These are phyloP conservation scores for Cicer bijugum DNA, from an alignment of 306 rosid genomes.

Conservation along the genomic window DNA sequence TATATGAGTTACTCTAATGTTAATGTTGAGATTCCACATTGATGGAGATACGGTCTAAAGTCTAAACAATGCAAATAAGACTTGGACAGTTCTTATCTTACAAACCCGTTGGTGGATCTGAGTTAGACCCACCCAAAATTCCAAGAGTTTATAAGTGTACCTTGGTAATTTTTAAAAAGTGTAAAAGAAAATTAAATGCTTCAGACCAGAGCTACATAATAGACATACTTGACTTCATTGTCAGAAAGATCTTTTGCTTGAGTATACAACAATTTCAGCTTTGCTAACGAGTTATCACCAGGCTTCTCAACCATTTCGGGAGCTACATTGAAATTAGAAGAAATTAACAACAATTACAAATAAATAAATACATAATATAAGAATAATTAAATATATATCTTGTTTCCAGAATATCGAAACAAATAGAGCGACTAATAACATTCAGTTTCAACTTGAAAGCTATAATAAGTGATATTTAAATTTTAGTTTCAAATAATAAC, in stretches of 20 bases:
- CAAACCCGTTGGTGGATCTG: background rate
- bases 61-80: background rate
- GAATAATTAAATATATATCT: constrained; percentile 21
- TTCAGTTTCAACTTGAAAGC: background rate
- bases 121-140: background rate
- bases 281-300: constrained; percentile 82
- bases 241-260: constrained; percentile 90
- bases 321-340: constrained; percentile 55
- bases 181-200: constrained; percentile 16
- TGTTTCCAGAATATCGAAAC: background rate
- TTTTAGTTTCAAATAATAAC: background rate
- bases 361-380: constrained; percentile 25
- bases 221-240: constrained; percentile 65
- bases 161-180: constrained; percentile 20
- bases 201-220: constrained; percentile 40
- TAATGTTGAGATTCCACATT: constrained; percentile 5
- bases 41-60: background rate
- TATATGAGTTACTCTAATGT: constrained; percentile 16
- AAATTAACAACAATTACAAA: constrained; percentile 35
- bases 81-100: background rate
- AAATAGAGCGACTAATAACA: too few relatives aligned
- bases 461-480: background rate
- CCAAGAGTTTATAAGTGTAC: background rate
- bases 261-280: constrained; percentile 65
- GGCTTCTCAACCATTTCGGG: constrained; percentile 98